phyloP scores from a whole-genome alignment of 202 grass and related monocot species.

The Musa balbisiana region DNA sequence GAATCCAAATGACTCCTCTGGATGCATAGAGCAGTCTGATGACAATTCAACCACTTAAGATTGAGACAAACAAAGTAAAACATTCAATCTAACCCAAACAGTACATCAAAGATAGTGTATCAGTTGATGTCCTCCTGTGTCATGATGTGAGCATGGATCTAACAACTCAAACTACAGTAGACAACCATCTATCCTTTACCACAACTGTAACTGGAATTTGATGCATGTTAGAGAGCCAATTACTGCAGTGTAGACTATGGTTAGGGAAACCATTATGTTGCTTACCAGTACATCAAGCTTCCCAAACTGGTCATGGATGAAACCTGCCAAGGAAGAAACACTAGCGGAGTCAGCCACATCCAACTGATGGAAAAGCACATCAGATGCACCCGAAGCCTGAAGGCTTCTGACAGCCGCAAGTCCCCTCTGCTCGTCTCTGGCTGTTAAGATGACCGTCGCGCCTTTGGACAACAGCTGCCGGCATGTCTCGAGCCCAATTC shows the following conservation, averaged over 20 bases:
- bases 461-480: constrained; percentile 20
- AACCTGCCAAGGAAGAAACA: constrained; percentile 26
- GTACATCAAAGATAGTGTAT: too few relatives aligned
- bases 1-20: too few relatives aligned
- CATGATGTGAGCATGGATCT: too few relatives aligned
- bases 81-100: too few relatives aligned
- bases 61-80: not conserved
- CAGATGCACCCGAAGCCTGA: constrained; percentile 13
- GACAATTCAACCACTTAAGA: too few relatives aligned
- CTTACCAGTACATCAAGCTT: constrained; percentile 57
- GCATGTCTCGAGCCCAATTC: constrained; percentile 34
- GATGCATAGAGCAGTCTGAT: too few relatives aligned
- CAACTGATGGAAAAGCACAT: constrained; percentile 43
- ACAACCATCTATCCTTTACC: too few relatives aligned
- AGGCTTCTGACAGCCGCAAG: constrained; percentile 23
- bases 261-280: too few relatives aligned
- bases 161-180: too few relatives aligned
- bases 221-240: not conserved
- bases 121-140: too few relatives aligned
- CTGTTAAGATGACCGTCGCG: constrained; percentile 27
- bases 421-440: constrained; percentile 23
- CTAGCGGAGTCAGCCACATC: constrained; percentile 33
- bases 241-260: too few relatives aligned
- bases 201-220: not conserved
- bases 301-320: constrained; percentile 33